Base-by-base conservation (phyloP, 1,284 basidiomycete genomes). In the Psilocybe mexicana region DNA sequence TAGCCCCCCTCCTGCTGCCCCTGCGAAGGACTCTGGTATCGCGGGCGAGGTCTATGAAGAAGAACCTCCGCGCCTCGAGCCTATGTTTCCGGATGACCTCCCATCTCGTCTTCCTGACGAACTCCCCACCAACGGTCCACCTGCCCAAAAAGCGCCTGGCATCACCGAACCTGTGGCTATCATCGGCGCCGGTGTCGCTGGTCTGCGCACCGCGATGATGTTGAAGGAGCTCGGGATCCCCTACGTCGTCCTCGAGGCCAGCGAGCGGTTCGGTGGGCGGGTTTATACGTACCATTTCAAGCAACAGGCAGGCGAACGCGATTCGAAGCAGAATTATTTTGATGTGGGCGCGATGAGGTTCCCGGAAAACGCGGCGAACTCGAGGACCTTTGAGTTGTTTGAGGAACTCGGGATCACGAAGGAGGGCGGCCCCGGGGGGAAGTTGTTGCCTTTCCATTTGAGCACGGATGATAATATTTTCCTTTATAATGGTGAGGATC, bases 131-230 rank as follows among this genome's bases (percentile, higher is more conserved):
- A 49, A 40, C 33, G 12, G 26, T 33, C 47, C 51, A 23, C 51
- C 51, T 26, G 6, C n/a, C 18, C 18, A 18, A 8, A 42, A 24
- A 30, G 18, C 33, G n/a, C 45, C 38, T 40, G 10, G 18, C 2
- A 47, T 54, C 26, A 48, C 42, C 1, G 48, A 56, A 8, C 61
- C 65, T 11, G 67, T 70, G n/a, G 63, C 60, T 12, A 72, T 72
- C 44, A 45, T 72, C 40, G 70, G 70, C 35, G 70, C 68, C 42
- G 72, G 72, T 45, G 65, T 66, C 4, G 65, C 66, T 12, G 75
- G 75, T 3, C 60, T 76, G 8, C 73, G 73, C 57, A 63, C 67
- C 23, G 74, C 72, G 4, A 65, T 76, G 65, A 74, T 76, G 26
- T 65, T 76, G 2, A 65, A 76, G 25, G 59, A 55, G 24, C 64